Evolutionary conservation across 2,329 filamentous ascomycete species (phyloP).

Genomic region (Cordyceps cateniannulata): DNA sequence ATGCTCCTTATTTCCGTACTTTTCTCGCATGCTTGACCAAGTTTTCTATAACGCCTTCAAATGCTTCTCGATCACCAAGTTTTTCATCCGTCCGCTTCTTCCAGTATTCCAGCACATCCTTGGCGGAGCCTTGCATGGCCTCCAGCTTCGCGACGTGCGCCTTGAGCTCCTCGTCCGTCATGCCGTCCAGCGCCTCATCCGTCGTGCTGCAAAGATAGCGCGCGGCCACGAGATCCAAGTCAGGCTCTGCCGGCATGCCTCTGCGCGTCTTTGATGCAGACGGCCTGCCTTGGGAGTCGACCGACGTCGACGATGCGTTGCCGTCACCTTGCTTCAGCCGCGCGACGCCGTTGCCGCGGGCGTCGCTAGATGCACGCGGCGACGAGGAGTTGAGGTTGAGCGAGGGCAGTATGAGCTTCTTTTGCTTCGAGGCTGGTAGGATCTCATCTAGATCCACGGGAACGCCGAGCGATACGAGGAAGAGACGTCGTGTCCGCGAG

Average conservation of each 20-base stretch:
- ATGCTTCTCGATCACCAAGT: slow-evolving; percentile 83
- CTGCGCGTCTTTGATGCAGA: slow-evolving; percentile 34
- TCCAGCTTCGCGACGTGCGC: slow-evolving; percentile 65
- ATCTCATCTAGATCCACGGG: slow-evolving; percentile 97
- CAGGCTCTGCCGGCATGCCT: slow-evolving; percentile 62
- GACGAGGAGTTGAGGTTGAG: slow-evolving; percentile 60
- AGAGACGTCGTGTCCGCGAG: slow-evolving; percentile 87
- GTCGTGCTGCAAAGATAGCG: slow-evolving; percentile 77
- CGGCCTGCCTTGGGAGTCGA: slow-evolving; percentile 54
- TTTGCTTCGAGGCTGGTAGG: slow-evolving; percentile 92
- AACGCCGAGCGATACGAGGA: slow-evolving; percentile 91
- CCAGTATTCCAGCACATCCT: slow-evolving; percentile 82
- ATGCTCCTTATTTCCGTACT: slow-evolving; percentile 58
- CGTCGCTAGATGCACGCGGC: slow-evolving; percentile 49
- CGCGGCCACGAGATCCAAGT: slow-evolving; percentile 72
- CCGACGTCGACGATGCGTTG: slow-evolving; percentile 51
- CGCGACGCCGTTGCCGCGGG: slow-evolving; percentile 35
- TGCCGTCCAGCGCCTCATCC: slow-evolving; percentile 70
- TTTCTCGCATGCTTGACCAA: slow-evolving; percentile 86
- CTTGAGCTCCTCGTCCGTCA: slow-evolving; percentile 70
- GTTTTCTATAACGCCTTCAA: slow-evolving; percentile 96
- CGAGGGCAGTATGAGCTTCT: slow-evolving; percentile 90
- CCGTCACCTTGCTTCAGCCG: slow-evolving; percentile 40
- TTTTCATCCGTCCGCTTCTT: slow-evolving; percentile 78
- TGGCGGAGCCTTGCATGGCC: slow-evolving; percentile 63